Evolutionary conservation across 2,329 filamentous ascomycete species (phyloP), one percentile per base, ranked within the genome.

Genomic region (Penicillium corylophilum): DNA sequence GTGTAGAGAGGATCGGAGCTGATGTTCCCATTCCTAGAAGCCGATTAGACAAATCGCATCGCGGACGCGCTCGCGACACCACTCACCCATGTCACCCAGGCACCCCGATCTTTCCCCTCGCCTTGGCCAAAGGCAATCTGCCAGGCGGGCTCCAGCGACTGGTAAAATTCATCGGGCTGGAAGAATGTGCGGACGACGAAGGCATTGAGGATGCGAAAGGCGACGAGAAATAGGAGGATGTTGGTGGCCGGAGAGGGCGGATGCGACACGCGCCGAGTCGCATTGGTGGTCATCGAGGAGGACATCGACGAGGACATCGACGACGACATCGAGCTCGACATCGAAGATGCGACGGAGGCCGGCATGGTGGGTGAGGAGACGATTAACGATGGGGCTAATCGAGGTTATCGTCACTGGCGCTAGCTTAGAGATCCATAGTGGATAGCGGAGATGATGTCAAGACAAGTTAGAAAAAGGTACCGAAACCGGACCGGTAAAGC

Each of bases 151-250:
- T 99, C 94, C 40, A 97, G 82, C 1, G 91, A 88, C 69, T 99
- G 94, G 67, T 94, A 99, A 77, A 90, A 97, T 73, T 99, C 94
- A 76, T 99, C 94, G 24, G 94, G 94, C 72, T 99, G 94, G 75
- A 99, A 99, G 71, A 96, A 99, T 18, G 94, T 97, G 59, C 83
- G 79, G 51, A 95, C 78, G 56, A 80, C 84, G 62, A 94, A 79
- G 28, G 90, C 86, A 74, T 96, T 96, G 69, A 89, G 71, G 58
- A 93, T 80, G 48, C 94, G 89, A 57, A 95, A 82, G 36, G 83
- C 78, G 60, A 96, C 44, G 16, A 79, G 67, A 48, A 69, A 70
- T 20, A 76, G 63, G 47, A 77, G 62, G 51, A 75, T 56, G 46
- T 59, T 62, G 38, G 50, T 42, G 29, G 54, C 23, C n/a, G 53